Evolutionary conservation across 768 basidiomycete genomes (phyloP), one percentile per base, ranked within the genome.

Genomic region (Boletellus ananas): DNA sequence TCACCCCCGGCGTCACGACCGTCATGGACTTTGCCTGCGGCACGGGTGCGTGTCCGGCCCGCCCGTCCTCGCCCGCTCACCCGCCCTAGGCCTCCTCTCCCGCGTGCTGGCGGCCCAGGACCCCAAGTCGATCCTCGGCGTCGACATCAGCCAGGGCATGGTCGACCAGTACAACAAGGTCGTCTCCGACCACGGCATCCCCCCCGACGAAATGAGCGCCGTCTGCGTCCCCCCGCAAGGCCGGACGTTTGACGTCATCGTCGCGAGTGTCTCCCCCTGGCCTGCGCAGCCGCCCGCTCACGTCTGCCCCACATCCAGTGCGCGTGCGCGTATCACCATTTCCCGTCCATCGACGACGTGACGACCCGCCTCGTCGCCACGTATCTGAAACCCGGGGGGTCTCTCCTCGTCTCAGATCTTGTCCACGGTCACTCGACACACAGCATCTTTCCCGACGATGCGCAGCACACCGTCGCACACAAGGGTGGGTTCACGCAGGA

Each of bases 1-100:
- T 90, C 57, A 71, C 81, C 46, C 77, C 78, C 38, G 74, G 79
- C 25, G 59, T 57, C 6, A 88, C 87, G 6, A 71, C 66, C 6
- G 72, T 84, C 16, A 72, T 90, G 75, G 88, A 90, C 57, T 90
- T 78, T 59, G 87, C 87, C 5, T 90, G 87, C 61, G 86, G 87
- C 12, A 79, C 79, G 52, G 87, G 85, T 29, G 29, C 50, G 18
- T 29, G 43, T 50, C 36, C 14, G 5, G 3, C 4, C 20, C 27
- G 11, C 16, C 17, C 39, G 27, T 25, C 14, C 12, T n/a, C 14
- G 4, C 23, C n/a, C 5, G 10, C 34, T 23, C 14, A 31, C 21
- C 34, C 36, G 18, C 10, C 13, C 27, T 1, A 90, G 89, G 89
- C 14, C 64, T 81, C 18, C 64, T 88, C 14, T 83, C 87, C 2